Conservation (phyloP, 352 stramenopile species). For the Phytophthora megakarya region DNA sequence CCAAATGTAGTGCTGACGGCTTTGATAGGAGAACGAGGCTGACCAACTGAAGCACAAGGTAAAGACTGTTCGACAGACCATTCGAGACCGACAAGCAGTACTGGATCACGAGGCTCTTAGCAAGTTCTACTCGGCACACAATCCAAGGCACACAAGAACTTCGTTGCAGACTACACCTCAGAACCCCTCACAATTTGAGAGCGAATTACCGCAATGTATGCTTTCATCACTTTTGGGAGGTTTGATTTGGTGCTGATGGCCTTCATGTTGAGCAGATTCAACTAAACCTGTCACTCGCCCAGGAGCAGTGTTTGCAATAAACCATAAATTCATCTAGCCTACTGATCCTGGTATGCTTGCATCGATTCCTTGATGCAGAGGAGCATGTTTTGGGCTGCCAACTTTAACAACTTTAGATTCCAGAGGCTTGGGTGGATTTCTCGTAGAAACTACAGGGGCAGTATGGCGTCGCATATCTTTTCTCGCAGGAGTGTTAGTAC, state of each 20-base stretch:
- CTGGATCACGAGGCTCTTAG: conserved; percentile 15
- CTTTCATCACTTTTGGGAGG: not conserved
- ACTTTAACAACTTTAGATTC: conserved; percentile 16
- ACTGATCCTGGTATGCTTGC: not conserved
- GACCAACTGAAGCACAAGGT: conserved; percentile 16
- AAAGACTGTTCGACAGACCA: conserved; percentile 14
- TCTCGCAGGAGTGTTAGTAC: conserved; percentile 12
- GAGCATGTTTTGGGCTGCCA: conserved; percentile 16
- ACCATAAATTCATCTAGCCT: not conserved
- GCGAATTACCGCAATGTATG: conserved; percentile 11
- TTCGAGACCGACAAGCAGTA: conserved; percentile 21
- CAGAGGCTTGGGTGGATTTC: conserved; percentile 8
- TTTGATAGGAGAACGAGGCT: conserved; percentile 26
- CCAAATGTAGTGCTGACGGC: not conserved
- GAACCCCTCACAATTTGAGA: not conserved
- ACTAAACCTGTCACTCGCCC: conserved; percentile 14
- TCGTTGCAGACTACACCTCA: not conserved
- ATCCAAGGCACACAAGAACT: not conserved
- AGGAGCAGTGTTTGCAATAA: conserved; percentile 15
- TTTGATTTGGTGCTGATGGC: not conserved
- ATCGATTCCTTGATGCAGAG: not conserved
- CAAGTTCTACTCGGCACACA: conserved; percentile 23
- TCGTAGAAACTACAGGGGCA: conserved; percentile 6
- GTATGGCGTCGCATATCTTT: conserved; percentile 19
- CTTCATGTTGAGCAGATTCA: conserved; percentile 14